Evolutionary conservation across 306 rosid species (phyloP).

Genomic region (Sphenostylis stenocarpa): DNA sequence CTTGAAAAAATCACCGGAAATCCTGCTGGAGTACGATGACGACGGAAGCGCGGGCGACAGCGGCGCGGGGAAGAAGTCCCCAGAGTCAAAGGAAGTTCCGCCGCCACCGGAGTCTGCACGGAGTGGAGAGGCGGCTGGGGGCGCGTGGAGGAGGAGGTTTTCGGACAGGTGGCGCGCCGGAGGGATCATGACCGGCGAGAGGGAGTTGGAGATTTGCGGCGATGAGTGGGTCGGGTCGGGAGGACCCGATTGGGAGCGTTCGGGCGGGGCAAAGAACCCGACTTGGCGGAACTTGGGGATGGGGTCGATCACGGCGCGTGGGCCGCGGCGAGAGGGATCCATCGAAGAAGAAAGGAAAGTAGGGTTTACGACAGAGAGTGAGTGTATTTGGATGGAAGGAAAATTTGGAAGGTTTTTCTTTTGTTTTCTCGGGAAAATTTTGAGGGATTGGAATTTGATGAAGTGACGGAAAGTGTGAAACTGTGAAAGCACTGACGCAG

Average conservation of each 20-base stretch:
- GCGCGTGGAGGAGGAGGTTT: conserved; percentile 34
- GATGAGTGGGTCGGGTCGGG: conserved; percentile 47
- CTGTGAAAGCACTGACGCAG: not conserved
- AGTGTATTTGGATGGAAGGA: conserved; percentile 15
- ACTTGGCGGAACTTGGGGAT: conserved; percentile 85
- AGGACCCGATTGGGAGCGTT: conserved; percentile 38
- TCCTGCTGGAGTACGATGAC: conserved; percentile 48
- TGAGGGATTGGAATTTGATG: not conserved
- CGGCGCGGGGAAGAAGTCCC: conserved; percentile 28
- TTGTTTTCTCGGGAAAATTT: conserved; percentile 1
- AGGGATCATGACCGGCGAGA: conserved; percentile 87
- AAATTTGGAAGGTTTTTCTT: not conserved
- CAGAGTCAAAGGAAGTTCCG: conserved; percentile 20
- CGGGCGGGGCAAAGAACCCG: conserved; percentile 74
- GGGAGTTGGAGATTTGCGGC: conserved; percentile 48
- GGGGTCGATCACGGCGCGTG: conserved; percentile 75
- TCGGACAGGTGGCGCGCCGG: conserved; percentile 74
- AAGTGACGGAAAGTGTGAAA: not conserved
- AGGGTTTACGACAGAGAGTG: not conserved
- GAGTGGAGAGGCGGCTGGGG: conserved; percentile 40
- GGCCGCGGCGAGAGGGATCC: conserved; percentile 83
- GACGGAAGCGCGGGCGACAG: conserved; percentile 40
- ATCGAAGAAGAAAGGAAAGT: conserved; percentile 27
- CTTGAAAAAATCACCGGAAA: conserved; percentile 38
- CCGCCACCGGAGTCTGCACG: conserved; percentile 23